Evolutionary conservation across 495 filamentous ascomycete species (phyloP), one percentile per base, ranked within the genome.

Genomic region (Aspergillus homomorphus): DNA sequence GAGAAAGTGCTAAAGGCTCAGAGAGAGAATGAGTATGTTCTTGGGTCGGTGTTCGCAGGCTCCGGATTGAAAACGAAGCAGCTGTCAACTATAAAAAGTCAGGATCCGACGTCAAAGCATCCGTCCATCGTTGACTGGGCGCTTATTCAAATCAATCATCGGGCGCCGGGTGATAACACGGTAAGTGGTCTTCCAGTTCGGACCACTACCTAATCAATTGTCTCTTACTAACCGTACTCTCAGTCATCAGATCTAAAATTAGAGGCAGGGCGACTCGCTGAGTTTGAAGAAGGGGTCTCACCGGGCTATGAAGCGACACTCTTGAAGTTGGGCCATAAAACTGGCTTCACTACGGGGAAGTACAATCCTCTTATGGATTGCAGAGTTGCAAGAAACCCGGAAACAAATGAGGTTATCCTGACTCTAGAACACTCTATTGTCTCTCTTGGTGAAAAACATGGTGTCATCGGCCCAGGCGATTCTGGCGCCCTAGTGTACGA

Each of bases 401-500:
- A 5, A 5, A n/a, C 5, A 5, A 18, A 18, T n/a, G 4, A 45
- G 43, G 5, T 18, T 18, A 45, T 7, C 5, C 5, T 26, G 15
- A 55, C 53, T 22, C 15, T 21, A 15, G 53, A 55, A 19, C 53
- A 55, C 23, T 45, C 20, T 1, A 43, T 55, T 3, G 14, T 45
- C 0, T 28, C 42, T 4, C n/a, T n/a, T n/a, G n/a, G n/a, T n/a
- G n/a, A n/a, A n/a, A n/a, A n/a, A n/a, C 4, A 20, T 18, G 12
- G 24, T 28, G 16, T 49, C 28, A 8, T 24, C 15, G 43, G 15
- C n/a, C 16, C 8, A 0, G 54, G 54, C 14, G 54, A 56, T 20
- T 48, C 43, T 8, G 54, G 44, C 3, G 41, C 54, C 2, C 38
- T 56, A 3, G 54, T 56, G 1, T 48, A 19, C 18, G 30, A 24